Base-by-base conservation (phyloP, 257 asterid species). In the Gentiana straminea region DNA sequence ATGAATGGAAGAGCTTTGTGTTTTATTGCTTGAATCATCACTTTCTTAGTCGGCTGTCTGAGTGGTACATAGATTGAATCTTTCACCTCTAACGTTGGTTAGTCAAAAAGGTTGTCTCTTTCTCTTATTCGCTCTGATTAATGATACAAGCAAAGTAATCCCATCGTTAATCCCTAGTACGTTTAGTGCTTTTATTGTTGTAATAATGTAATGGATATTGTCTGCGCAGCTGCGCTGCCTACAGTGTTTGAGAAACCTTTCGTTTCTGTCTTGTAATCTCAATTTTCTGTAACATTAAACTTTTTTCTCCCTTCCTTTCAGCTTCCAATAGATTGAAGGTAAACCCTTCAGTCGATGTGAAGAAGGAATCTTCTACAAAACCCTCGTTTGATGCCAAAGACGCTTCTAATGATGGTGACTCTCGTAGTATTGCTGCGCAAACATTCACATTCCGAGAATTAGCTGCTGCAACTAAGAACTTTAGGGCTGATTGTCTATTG, bases 381-480 rank as follows among this genome's bases (percentile, higher is more conserved):
- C 46, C 46, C 2, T 41, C 46, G 2, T 69, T 68, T 68, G 85
- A 73, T 64, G 70, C 63, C 33, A 81, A 77, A 72, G 95, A 86
- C 68, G 76, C 70, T 61, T 61, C 85, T 48, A 79, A 76, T 57
- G 89, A 84, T 51, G 86, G 83, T 70, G 95, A 78, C 52, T 76
- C 91, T 4, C 84, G 81, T 53, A 82, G 78, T 63, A 89, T 89
- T 61, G 94, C 97, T 11, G 98, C 94, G 2, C 86, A 84, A 35
- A 86, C 92, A 4, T 86, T 90, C 72, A 79, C 96, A 62, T 86
- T 90, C 72, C 95, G 86, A 57, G 95, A 90, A 68, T 75, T 90
- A 72, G 98, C 96, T 43, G 73, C 75, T 13, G 98, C 96, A 56
- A 80, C 98, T 53, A 86, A 84, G 76, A 77, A 86, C 70, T 86